phyloP scores from a whole-genome alignment of 2,329 filamentous ascomycete species.

The Sclerotinia spermophila region DNA sequence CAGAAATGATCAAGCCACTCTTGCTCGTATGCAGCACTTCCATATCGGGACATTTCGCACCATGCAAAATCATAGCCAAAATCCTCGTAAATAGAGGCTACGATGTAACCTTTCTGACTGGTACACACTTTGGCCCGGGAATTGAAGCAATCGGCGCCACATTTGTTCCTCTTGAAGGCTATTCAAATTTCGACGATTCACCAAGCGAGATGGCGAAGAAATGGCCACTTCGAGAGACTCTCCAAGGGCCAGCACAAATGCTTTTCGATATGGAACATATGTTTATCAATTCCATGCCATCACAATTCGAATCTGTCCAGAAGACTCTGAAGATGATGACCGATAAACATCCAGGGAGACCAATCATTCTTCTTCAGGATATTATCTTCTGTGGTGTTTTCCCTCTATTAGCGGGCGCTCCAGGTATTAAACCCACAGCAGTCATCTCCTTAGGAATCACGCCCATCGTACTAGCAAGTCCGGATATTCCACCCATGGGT shows the following conservation, averaged over 20 bases:
- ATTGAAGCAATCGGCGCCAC: slow-evolving; percentile 40
- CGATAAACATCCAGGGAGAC: neutral
- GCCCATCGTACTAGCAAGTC: slow-evolving; percentile 38
- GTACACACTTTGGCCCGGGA: slow-evolving; percentile 37
- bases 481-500: slow-evolving; percentile 41
- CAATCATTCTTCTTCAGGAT: neutral
- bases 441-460: slow-evolving; percentile 42
- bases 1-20: neutral
- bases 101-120: slow-evolving; percentile 43
- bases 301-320: neutral
- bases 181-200: slow-evolving; percentile 25
- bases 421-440: slow-evolving; percentile 39
- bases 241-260: neutral
- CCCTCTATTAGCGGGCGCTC: slow-evolving; percentile 37
- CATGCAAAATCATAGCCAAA: slow-evolving; percentile 20
- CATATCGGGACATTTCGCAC: slow-evolving; percentile 21
- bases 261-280: neutral
- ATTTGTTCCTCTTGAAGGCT: slow-evolving; percentile 35
- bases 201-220: neutral
- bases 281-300: neutral
- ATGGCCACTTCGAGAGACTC: neutral
- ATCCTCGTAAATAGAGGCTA: slow-evolving; percentile 39
- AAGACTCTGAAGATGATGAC: neutral
- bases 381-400: neutral
- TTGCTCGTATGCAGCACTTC: slow-evolving; percentile 12